Evolutionary conservation across 345 rosid genomes (phyloP).

Genomic region (Salix suchowensis): DNA sequence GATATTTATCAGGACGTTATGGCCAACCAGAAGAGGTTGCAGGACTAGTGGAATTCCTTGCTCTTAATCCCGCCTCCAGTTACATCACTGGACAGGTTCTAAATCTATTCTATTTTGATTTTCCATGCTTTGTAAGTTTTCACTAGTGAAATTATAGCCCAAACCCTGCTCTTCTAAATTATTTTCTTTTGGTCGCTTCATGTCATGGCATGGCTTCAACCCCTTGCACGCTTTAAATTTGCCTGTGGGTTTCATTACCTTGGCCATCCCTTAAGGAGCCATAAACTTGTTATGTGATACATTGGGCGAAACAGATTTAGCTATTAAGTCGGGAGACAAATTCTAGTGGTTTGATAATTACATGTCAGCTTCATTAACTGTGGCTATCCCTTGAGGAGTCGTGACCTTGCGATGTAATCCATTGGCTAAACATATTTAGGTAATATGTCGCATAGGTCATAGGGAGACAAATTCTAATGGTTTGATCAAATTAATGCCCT

Average conservation of each 20-base stretch:
- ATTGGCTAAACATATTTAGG: background rate
- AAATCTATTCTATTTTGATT: background rate
- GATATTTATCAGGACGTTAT: conserved; percentile 63
- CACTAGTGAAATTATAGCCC: background rate
- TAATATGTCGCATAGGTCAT: background rate
- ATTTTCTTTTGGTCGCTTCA: background rate
- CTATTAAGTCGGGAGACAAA: background rate
- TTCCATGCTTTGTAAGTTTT: background rate
- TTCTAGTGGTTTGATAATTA: no score
- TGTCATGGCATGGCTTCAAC: background rate
- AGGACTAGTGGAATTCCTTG: conserved; percentile 94
- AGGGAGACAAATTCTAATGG: background rate
- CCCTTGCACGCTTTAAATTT: background rate
- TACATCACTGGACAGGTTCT: conserved; percentile 94
- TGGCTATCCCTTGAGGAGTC: background rate
- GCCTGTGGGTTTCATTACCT: background rate
- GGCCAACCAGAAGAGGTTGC: conserved; percentile 99
- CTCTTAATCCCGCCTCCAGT: conserved; percentile 77
- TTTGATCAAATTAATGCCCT: background rate
- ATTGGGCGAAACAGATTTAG: background rate
- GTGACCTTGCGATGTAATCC: background rate
- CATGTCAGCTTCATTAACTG: background rate
- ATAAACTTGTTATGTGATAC: background rate
- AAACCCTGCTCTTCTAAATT: background rate
- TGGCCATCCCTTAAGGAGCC: background rate